Percentiles rank a stretch among this genome's conserved stretches.
Evolutionary conservation across 257 asterid species (phyloP).

Genomic region (Nicotiana tabacum): DNA sequence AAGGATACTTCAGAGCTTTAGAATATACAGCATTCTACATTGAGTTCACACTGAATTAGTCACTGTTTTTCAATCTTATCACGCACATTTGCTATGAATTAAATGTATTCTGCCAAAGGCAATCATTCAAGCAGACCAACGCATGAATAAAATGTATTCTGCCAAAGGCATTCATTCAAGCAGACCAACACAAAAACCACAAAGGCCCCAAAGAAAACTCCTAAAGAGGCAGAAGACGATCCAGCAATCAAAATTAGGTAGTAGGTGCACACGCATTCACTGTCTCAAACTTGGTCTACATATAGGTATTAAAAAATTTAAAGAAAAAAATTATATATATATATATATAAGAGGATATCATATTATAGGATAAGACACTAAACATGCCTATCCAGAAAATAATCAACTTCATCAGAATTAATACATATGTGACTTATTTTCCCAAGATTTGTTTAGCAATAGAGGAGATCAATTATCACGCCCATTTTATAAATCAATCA

Average conservation of each 20-base stretch:
- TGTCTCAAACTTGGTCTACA: neutral
- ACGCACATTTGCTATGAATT: neutral
- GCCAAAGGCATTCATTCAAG: neutral
- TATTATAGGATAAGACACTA: neutral
- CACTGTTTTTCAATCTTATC: neutral
- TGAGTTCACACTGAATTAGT: neutral
- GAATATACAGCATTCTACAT: neutral
- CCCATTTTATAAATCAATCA: neutral
- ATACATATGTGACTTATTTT: neutral
- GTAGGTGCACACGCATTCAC: neutral
- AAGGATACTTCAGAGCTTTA: neutral
- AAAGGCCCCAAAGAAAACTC: too few species aligned
- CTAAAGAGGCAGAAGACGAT: neutral
- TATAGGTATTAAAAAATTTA: neutral
- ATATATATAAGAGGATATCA: too few species aligned
- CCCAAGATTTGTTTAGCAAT: neutral
- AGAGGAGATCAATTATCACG: neutral
- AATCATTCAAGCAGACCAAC: neutral
- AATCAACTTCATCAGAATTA: neutral
- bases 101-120: neutral
- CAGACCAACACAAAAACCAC: neutral
- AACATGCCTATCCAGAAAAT: neutral
- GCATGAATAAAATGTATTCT: neutral
- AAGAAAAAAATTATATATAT: neutral
- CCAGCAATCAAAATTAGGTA: neutral